These are phyloP conservation scores for Pseudonectria buxi DNA, from an alignment of 2,329 filamentous ascomycete species.

Conservation along the genomic window DNA sequence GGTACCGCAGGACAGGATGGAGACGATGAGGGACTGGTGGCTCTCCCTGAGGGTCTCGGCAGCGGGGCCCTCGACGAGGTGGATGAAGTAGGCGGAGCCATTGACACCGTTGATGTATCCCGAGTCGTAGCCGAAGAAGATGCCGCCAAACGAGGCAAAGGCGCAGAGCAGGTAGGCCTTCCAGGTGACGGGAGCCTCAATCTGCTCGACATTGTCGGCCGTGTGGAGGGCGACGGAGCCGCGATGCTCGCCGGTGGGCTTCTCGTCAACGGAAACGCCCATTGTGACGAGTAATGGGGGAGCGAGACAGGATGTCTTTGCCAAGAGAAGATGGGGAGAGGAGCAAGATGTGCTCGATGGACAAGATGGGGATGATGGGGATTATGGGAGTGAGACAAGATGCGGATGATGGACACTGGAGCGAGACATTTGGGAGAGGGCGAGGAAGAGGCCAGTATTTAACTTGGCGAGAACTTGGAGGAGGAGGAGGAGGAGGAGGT, in stretches of 20 bases:
- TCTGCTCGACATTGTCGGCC: conserved; percentile 47
- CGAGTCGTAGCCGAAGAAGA: conserved; percentile 75
- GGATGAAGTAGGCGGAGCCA: conserved; percentile 45
- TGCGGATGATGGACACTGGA: no score
- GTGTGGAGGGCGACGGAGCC: conserved; percentile 30
- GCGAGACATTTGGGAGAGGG: no score
- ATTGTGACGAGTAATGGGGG: conserved; percentile 10
- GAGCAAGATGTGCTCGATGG: neutral
- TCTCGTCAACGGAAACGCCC: conserved; percentile 17
- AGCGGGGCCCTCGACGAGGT: conserved; percentile 39
- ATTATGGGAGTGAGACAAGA: neutral
- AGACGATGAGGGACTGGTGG: conserved; percentile 56
- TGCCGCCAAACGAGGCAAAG: conserved; percentile 64
- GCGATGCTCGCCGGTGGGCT: conserved; percentile 14
- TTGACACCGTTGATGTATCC: conserved; percentile 66
- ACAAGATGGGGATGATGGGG: neutral
- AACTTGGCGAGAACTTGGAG: no score
- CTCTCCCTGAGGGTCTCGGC: conserved; percentile 30
- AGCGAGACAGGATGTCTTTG: no score
- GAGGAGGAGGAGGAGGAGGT: no score
- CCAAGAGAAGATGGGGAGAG: no score
- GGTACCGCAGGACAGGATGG: conserved; percentile 69
- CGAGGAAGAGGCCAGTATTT: no score
- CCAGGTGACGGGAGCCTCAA: conserved; percentile 63
- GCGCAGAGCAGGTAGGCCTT: conserved; percentile 65